A percentile compares a stretch with the other conserved stretches of the same genome.
These are phyloP conservation scores for Rhynchospora pubera DNA, from an alignment of 176 grass and related monocot species.

Conservation along the genomic window DNA sequence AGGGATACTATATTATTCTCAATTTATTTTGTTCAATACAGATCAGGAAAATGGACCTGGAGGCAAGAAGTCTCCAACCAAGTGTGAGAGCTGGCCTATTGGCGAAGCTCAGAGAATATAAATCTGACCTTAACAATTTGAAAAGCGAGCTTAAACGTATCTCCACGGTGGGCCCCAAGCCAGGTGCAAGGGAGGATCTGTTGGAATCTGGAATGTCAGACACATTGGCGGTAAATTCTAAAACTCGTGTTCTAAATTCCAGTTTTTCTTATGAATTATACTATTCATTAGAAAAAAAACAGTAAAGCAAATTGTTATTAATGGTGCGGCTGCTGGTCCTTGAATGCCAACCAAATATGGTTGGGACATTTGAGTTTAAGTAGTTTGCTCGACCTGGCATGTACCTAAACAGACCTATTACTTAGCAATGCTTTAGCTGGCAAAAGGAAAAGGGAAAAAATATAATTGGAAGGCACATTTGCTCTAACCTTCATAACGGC, in stretches of 20 bases:
- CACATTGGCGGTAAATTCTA: constrained; percentile 47
- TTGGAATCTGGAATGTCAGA: constrained; percentile 83
- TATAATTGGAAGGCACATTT: background rate
- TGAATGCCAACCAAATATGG: background rate
- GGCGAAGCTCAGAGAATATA: constrained; percentile 90
- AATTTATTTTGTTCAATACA: constrained; percentile 19
- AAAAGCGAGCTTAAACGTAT: constrained; percentile 75
- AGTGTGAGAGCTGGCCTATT: constrained; percentile 68
- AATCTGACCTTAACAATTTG: constrained; percentile 86
- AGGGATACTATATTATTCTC: background rate
- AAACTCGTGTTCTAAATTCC: background rate
- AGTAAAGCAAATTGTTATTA: background rate
- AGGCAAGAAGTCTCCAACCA: constrained; percentile 85
- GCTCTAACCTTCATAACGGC: background rate
- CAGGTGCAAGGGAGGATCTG: constrained; percentile 63
- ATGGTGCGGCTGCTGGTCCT: background rate
- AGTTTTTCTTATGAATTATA: background rate
- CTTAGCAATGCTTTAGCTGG: background rate
- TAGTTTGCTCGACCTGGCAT: background rate
- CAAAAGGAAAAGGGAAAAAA: background rate
- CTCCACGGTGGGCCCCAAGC: constrained; percentile 33
- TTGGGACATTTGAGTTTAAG: background rate
- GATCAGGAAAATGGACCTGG: constrained; percentile 98
- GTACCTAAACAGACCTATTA: background rate
- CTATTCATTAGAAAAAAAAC: background rate